Evolutionary conservation across 179 eudicot genomes (phyloP).

Genomic region (Silene noctiflora): DNA sequence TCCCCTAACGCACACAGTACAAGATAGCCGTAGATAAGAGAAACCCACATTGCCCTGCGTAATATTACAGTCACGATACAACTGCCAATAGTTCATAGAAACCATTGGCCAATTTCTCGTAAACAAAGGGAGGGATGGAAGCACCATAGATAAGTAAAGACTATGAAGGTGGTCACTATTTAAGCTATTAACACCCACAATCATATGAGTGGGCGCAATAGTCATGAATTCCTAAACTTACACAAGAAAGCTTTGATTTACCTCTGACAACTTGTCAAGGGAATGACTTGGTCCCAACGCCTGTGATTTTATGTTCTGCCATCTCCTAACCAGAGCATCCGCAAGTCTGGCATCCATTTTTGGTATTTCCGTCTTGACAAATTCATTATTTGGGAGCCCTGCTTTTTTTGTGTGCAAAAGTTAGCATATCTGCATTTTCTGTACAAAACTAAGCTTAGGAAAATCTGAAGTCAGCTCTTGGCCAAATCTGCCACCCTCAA

Average conservation of each 20-base stretch:
- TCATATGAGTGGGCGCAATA: neutral
- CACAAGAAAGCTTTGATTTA: constrained; percentile 24
- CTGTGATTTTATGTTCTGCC: constrained; percentile 82
- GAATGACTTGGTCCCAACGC: constrained; percentile 83
- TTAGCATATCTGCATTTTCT: neutral
- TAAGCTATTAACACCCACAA: neutral
- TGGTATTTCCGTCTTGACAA: constrained; percentile 42
- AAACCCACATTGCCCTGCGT: neutral
- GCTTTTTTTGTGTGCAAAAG: constrained; percentile 13
- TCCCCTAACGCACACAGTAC: neutral
- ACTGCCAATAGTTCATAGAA: neutral
- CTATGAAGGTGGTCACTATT: neutral
- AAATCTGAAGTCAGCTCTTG: neutral
- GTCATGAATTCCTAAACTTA: neutral
- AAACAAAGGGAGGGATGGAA: neutral
- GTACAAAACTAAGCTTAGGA: constrained; percentile 6
- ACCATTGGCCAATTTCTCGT: neutral
- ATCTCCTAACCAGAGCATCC: constrained; percentile 70
- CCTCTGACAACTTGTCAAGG: constrained; percentile 74
- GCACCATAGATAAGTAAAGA: neutral
- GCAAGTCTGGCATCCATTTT: constrained; percentile 95
- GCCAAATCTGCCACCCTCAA: constrained; percentile 5
- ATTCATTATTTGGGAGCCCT: constrained; percentile 44
- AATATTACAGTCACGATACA: neutral
- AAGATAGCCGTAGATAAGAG: neutral